These are phyloP conservation scores for Gymnopilus junonius DNA, from an alignment of 768 basidiomycete species.

Conservation along the genomic window DNA sequence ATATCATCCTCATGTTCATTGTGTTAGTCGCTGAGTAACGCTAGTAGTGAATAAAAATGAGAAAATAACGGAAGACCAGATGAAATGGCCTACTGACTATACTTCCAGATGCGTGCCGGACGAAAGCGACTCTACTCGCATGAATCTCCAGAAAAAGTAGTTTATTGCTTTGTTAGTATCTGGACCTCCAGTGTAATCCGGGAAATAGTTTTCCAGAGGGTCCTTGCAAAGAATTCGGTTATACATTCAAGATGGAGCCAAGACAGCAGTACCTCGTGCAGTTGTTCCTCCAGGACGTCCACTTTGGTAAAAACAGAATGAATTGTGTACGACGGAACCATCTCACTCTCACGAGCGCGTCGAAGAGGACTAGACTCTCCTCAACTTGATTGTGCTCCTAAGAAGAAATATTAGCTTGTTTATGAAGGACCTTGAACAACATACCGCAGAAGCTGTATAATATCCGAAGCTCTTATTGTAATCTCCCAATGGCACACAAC, in stretches of 20 bases:
- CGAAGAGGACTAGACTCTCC: not conserved
- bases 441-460: not conserved
- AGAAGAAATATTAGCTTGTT: not conserved
- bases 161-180: not conserved
- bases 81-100: not conserved
- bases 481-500: not conserved
- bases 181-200: not conserved
- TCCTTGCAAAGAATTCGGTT: not conserved
- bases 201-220: not conserved
- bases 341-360: not conserved
- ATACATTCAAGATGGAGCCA: not conserved
- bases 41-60: not conserved
- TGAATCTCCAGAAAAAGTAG: not conserved
- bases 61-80: not conserved
- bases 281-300: not conserved
- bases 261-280: not conserved
- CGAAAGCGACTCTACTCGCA: not conserved
- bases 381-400: not conserved
- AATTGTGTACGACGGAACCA: not conserved
- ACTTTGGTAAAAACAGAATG: not conserved
- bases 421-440: not conserved
- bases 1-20: not conserved
- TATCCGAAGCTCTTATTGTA: not conserved
- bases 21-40: not conserved
- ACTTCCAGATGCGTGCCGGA: not conserved